Evolutionary conservation across 345 rosid species (phyloP).

Genomic region (Salix viminalis): DNA sequence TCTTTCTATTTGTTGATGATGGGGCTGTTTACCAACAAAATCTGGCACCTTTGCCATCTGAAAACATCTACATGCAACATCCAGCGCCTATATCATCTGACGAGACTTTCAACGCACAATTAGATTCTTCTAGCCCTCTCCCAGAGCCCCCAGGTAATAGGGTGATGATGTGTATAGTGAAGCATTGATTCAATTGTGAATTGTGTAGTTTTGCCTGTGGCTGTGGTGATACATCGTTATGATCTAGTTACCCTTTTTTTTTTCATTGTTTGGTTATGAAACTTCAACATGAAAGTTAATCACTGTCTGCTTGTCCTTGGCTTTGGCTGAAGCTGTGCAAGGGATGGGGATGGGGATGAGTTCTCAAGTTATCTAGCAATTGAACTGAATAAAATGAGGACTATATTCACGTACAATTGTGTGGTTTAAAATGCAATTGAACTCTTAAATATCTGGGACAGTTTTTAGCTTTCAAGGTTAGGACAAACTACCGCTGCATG

Average conservation of each 20-base stretch:
- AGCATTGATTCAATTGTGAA: neutral
- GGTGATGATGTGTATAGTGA: neutral
- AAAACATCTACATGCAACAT: slow-evolving; percentile 20
- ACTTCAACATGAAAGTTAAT: neutral
- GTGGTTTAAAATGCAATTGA: neutral
- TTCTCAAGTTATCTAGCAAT: neutral
- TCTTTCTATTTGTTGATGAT: slow-evolving; percentile 71
- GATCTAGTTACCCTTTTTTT: neutral
- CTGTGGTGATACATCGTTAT: neutral
- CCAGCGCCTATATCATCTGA: slow-evolving; percentile 44
- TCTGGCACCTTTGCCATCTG: slow-evolving; percentile 13
- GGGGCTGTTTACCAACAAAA: slow-evolving; percentile 39
- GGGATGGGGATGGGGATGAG: neutral
- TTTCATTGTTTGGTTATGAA: neutral
- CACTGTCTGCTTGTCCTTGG: neutral
- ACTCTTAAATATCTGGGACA: neutral
- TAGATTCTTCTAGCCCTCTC: slow-evolving; percentile 44
- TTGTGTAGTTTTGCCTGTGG: neutral
- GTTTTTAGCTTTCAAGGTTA: neutral
- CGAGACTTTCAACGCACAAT: slow-evolving; percentile 40
- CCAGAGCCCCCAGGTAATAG: slow-evolving; percentile 63
- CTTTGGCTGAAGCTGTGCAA: neutral
- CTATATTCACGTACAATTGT: no score
- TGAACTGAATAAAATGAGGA: neutral
- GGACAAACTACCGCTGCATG: neutral